These are phyloP conservation scores for Rhipidocladum racemiflorum DNA, from an alignment of 176 grass and related monocot genomes.

Conservation along the genomic window DNA sequence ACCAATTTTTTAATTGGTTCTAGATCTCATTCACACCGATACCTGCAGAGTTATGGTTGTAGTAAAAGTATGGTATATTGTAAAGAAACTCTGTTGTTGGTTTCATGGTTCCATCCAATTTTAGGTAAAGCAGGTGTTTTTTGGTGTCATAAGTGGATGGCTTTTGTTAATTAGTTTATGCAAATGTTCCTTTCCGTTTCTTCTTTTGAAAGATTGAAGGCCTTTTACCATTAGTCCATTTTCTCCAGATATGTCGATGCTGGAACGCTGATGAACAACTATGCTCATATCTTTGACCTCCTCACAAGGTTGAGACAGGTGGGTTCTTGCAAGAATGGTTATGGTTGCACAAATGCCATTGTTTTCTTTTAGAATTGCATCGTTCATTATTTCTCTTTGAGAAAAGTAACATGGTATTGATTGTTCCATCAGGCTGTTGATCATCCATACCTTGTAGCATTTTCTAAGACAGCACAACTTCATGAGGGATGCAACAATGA, in stretches of 20 bases:
- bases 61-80: not conserved
- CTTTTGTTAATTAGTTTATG: constrained; percentile 21
- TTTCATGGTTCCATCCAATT: constrained; percentile 11
- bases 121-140: not conserved
- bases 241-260: constrained; percentile 75
- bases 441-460: constrained; percentile 93
- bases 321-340: constrained; percentile 6
- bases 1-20: constrained; percentile 3
- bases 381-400: not conserved
- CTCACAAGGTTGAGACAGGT: constrained; percentile 94
- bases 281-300: constrained; percentile 96
- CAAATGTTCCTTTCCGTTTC: not conserved
- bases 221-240: not conserved
- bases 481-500: constrained; percentile 39
- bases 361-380: constrained; percentile 21
- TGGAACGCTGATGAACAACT: constrained; percentile 96
- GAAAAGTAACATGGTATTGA: constrained; percentile 30
- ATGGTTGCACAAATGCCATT: constrained; percentile 7
- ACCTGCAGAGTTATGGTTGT: not conserved
- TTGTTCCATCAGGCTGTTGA: constrained; percentile 57
- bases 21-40: constrained; percentile 7
- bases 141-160: not conserved
- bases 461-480: constrained; percentile 61
- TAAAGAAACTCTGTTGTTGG: not conserved
- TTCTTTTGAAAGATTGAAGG: not conserved